phyloP scores from a whole-genome alignment of 2,329 filamentous ascomycete genomes.

The Alternaria solani region DNA sequence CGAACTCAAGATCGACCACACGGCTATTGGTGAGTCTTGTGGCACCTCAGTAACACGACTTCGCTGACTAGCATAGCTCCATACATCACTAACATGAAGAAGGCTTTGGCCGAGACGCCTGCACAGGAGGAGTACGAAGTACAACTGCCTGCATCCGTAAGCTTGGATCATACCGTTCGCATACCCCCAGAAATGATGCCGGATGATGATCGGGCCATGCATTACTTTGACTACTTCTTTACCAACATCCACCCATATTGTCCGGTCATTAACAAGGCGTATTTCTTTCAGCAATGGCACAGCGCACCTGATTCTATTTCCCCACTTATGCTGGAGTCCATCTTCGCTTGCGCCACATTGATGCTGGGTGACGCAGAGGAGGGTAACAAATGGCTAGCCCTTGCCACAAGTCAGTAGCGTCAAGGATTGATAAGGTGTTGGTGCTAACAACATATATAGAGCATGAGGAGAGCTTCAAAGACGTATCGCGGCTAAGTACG shows the following conservation, averaged over 20 bases:
- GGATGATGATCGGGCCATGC: slow-evolving; percentile 78
- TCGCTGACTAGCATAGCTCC: slow-evolving; percentile 66
- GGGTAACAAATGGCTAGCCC: slow-evolving; percentile 90
- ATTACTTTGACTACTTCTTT: slow-evolving; percentile 93
- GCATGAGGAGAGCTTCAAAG: slow-evolving; percentile 93
- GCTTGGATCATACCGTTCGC: slow-evolving; percentile 78
- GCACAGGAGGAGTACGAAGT: slow-evolving; percentile 76
- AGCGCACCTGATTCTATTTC: slow-evolving; percentile 84
- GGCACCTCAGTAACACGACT: neutral
- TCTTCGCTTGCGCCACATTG: slow-evolving; percentile 88
- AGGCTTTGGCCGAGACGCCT: slow-evolving; percentile 65
- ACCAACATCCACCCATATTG: slow-evolving; percentile 90
- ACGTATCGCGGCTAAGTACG: slow-evolving; percentile 87
- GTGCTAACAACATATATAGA: slow-evolving; percentile 59
- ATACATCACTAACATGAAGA: slow-evolving; percentile 76
- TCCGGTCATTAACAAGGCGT: slow-evolving; percentile 81
- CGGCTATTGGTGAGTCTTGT: slow-evolving; percentile 74
- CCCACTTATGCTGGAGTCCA: slow-evolving; percentile 84
- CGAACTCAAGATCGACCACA: slow-evolving; percentile 85
- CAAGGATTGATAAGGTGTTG: neutral
- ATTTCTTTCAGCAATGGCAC: slow-evolving; percentile 91
- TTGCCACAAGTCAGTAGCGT: slow-evolving; percentile 77
- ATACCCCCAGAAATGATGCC: slow-evolving; percentile 96
- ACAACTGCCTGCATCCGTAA: slow-evolving; percentile 71
- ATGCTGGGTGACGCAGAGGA: slow-evolving; percentile 83